Percentiles rank a stretch among this genome's conserved stretches.
phyloP scores from a whole-genome alignment of 441 rosid species.

The Flueggea neowawraea region DNA sequence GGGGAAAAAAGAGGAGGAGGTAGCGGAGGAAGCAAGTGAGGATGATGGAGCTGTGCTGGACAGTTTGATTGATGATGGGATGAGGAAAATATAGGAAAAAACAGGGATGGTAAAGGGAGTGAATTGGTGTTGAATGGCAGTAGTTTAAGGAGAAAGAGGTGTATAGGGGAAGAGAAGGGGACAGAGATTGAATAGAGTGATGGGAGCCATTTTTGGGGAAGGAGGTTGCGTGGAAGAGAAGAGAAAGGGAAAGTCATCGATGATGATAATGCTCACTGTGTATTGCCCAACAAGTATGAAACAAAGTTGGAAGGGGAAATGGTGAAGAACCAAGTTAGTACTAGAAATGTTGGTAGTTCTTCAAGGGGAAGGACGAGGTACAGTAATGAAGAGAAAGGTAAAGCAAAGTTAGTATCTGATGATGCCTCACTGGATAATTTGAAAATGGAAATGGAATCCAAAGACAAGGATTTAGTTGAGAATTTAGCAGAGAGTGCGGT shows the following conservation, averaged over 20 bases:
- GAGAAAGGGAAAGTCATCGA: too few relatives aligned
- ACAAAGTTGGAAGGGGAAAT: slow-evolving; percentile 2
- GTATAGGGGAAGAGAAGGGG: slow-evolving; percentile 5
- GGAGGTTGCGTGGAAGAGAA: too few relatives aligned
- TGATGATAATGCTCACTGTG: too few relatives aligned
- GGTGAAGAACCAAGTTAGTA: background rate
- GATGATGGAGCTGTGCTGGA: background rate
- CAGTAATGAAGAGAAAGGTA: slow-evolving; percentile 24
- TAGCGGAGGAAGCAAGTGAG: background rate
- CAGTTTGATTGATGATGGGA: slow-evolving; percentile 1
- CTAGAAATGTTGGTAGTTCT: slow-evolving; percentile 16
- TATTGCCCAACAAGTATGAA: too few relatives aligned
- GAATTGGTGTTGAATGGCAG: background rate
- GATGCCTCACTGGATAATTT: background rate
- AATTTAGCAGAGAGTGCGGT: slow-evolving; percentile 10
- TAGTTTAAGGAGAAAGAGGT: background rate
- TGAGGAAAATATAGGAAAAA: background rate
- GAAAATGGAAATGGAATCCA: background rate
- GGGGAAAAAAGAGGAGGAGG: background rate
- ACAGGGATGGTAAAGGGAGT: slow-evolving; percentile 5
- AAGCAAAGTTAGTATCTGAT: slow-evolving; percentile 24
- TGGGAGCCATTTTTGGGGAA: background rate
- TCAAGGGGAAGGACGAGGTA: slow-evolving; percentile 20
- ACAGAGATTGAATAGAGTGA: slow-evolving; percentile 13
- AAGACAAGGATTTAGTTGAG: background rate